Evolutionary conservation across 2,329 filamentous ascomycete species (phyloP).

Genomic region (Plectosphaerella cucumerina): DNA sequence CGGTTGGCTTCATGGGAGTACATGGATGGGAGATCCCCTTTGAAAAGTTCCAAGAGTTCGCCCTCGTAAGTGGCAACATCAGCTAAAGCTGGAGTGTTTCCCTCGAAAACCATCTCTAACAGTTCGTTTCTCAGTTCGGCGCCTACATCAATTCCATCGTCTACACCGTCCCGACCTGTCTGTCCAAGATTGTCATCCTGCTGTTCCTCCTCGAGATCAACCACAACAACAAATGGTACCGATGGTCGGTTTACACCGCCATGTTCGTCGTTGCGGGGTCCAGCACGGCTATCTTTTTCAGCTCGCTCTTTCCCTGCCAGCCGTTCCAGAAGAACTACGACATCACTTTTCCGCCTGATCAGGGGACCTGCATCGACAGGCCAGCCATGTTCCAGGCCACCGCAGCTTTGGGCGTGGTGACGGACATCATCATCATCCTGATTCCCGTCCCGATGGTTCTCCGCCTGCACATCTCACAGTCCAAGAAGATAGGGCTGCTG

Average conservation of each 20-base stretch:
- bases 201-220: slow-evolving; percentile 11
- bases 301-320: slow-evolving; percentile 24
- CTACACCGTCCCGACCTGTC: slow-evolving; percentile 10
- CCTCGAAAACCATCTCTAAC: background rate
- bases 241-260: slow-evolving; percentile 7
- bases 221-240: slow-evolving; percentile 6
- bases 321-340: slow-evolving; percentile 22
- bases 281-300: slow-evolving; percentile 19
- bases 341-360: slow-evolving; percentile 4
- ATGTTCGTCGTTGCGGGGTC: slow-evolving; percentile 9
- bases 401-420: slow-evolving; percentile 39
- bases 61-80: background rate
- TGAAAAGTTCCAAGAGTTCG: slow-evolving; percentile 6
- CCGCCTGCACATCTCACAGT: slow-evolving; percentile 34
- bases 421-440: slow-evolving; percentile 39
- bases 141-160: slow-evolving; percentile 12
- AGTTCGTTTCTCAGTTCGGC: background rate
- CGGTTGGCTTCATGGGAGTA: slow-evolving; percentile 2
- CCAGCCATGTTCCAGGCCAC: slow-evolving; percentile 41
- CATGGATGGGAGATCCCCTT: slow-evolving; percentile 11
- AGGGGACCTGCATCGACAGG: slow-evolving; percentile 34
- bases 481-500: slow-evolving; percentile 37
- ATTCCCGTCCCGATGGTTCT: slow-evolving; percentile 40
- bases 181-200: slow-evolving; percentile 13
- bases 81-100: background rate